phyloP scores from a whole-genome alignment of 2,329 filamentous ascomycete genomes.

The Aspergillus sp. region DNA sequence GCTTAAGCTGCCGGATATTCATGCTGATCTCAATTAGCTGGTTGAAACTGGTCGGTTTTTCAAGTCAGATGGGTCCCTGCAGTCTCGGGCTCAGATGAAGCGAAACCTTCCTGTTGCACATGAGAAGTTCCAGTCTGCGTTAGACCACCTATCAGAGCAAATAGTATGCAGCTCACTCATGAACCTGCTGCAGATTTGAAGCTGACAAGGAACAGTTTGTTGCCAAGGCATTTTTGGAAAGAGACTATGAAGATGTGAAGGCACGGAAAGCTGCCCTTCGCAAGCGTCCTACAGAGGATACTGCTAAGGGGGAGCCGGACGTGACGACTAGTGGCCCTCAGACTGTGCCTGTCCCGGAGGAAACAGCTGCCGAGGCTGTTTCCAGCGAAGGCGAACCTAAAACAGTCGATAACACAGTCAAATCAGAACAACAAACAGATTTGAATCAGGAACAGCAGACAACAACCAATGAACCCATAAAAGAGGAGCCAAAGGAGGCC shows the following conservation, averaged over 20 bases:
- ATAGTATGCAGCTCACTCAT: conserved; percentile 34
- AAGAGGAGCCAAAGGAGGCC: conserved; percentile 23
- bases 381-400: conserved; percentile 20
- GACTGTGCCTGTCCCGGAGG: conserved; percentile 15
- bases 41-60: conserved; percentile 44
- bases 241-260: conserved; percentile 39
- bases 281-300: conserved; percentile 25
- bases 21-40: conserved; percentile 33
- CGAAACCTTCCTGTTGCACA: conserved; percentile 38
- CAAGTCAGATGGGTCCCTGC: conserved; percentile 35
- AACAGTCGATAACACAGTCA: conserved; percentile 10
- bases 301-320: conserved; percentile 28
- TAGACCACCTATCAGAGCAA: conserved; percentile 43
- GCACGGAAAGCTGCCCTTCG: conserved; percentile 31
- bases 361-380: conserved; percentile 20
- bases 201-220: conserved; percentile 34
- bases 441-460: conserved; percentile 14
- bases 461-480: conserved; percentile 19
- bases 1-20: neutral
- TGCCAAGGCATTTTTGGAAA: conserved; percentile 44
- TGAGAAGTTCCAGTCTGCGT: conserved; percentile 40
- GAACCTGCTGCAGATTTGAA: neutral
- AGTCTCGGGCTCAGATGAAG: conserved; percentile 36
- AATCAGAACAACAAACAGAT: conserved; percentile 13
- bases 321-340: conserved; percentile 16